phyloP scores from a whole-genome alignment of 1,139 yeast genomes.

The Zygoascus meyerae region DNA sequence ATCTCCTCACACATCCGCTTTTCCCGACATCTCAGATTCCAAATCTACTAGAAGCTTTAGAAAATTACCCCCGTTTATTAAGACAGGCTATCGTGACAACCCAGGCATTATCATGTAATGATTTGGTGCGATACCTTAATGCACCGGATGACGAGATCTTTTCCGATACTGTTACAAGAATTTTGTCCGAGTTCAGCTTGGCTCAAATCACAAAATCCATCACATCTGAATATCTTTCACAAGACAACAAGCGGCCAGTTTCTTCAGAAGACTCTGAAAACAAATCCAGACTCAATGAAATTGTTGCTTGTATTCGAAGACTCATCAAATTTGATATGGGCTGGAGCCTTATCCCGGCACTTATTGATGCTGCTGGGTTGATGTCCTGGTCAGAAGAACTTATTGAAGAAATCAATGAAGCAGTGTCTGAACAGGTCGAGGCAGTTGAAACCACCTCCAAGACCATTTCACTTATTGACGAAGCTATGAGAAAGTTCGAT shows the following conservation, averaged over 20 bases:
- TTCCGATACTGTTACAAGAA: constrained; percentile 60
- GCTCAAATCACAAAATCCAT: constrained; percentile 28
- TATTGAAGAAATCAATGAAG: constrained; percentile 36
- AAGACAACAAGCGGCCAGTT: constrained; percentile 1
- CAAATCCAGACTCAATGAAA: constrained; percentile 3
- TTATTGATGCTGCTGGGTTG: constrained; percentile 69
- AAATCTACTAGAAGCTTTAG: constrained; percentile 50
- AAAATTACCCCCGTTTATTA: constrained; percentile 53
- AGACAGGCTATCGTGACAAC: constrained; percentile 80
- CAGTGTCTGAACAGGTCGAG: constrained; percentile 46
- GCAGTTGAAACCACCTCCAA: constrained; percentile 48
- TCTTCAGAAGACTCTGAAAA: background rate
- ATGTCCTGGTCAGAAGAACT: constrained; percentile 54
- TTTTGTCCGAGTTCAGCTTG: constrained; percentile 50
- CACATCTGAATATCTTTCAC: constrained; percentile 16
- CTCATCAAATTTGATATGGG: constrained; percentile 45
- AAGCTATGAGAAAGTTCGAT: constrained; percentile 36
- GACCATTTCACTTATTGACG: constrained; percentile 52
- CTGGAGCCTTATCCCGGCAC: constrained; percentile 54
- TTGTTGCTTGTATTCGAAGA: constrained; percentile 41
- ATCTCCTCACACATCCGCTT: constrained; percentile 78
- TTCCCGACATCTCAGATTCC: constrained; percentile 59
- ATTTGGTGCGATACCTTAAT: constrained; percentile 54
- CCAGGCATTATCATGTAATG: constrained; percentile 59
- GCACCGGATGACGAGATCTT: constrained; percentile 56